phyloP scores from a whole-genome alignment of 2,329 filamentous ascomycete genomes.

The Rosellinia necatrix region DNA sequence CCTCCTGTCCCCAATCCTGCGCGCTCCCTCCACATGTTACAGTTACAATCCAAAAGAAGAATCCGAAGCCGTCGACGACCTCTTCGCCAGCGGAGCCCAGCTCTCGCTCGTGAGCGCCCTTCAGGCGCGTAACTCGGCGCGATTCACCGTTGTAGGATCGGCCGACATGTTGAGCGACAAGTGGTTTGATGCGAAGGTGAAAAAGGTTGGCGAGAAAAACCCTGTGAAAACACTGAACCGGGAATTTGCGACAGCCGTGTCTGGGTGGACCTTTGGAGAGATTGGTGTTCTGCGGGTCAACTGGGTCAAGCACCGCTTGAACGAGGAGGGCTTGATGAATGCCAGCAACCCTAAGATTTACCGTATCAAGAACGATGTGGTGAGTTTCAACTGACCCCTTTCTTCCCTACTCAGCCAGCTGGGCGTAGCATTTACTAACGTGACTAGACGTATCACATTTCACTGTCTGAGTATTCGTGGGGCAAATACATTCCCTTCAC shows the following conservation, averaged over 20 bases:
- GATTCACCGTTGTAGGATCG: constrained; percentile 83
- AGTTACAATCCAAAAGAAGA: constrained; percentile 94
- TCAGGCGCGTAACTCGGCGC: constrained; percentile 92
- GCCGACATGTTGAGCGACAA: constrained; percentile 84
- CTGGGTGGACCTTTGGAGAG: constrained; percentile 97
- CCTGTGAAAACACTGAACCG: constrained; percentile 73
- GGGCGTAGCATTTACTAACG: constrained; percentile 17
- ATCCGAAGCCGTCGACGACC: constrained; percentile 71
- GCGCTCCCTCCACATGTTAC: constrained; percentile 84
- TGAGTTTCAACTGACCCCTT: constrained; percentile 62
- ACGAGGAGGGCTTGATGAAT: constrained; percentile 57
- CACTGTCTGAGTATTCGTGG: constrained; percentile 81
- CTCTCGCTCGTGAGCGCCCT: constrained; percentile 81
- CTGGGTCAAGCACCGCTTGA: constrained; percentile 76
- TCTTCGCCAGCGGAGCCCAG: constrained; percentile 84
- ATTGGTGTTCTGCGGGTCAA: constrained; percentile 86
- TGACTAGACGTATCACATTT: constrained; percentile 78
- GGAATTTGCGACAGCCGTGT: constrained; percentile 81
- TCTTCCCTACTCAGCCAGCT: not conserved
- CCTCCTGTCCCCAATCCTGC: constrained; percentile 79
- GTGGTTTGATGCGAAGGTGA: constrained; percentile 85
- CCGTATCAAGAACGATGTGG: constrained; percentile 94
- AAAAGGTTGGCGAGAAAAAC: constrained; percentile 57
- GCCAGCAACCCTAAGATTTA: constrained; percentile 85
- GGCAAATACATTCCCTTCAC: constrained; percentile 77